Evolutionary conservation across 2,329 filamentous ascomycete species (phyloP), one percentile per base, ranked within the genome.

Genomic region (Pseudocercospora crystallina): DNA sequence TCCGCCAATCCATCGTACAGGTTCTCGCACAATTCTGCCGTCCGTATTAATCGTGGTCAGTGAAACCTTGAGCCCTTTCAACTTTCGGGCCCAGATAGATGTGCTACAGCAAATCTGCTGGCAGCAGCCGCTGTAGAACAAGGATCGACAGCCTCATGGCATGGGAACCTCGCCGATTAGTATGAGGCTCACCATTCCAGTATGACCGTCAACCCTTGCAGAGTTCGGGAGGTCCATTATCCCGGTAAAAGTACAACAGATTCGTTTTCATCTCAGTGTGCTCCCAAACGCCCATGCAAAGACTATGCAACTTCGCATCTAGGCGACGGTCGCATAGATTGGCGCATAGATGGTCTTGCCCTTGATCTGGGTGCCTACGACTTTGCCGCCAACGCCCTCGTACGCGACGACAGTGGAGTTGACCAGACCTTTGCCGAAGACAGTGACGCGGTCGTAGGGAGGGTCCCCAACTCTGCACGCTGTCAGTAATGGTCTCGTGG

Each of bases 391-490:
- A 2, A 36, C n/a, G 20, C 41, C 36, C 17, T 50, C 39, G 43
- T 59, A 63, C 8, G 17, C 20, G 12, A 60, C 20, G 29, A 43
- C 44, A 8, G 45, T 40, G 2, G n/a, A 20, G 42, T 57, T 60
- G 35, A 63, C 33, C n/a, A 40, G 36, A 8, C 51, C 58, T 29
- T 43, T 53, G 49, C 45, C 62, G 54, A 64, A 68, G 40, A 54
- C 60, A 11, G 56, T 61, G 12, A 68, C 51, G 5, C 54, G 44
- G 43, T 68, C 60, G 41, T 64, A 63, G 8, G 63, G 63, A n/a
- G 60, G 57, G 3, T 54, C n/a, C 37, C 65, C 65, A 36, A 67
- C 49, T 11, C 65, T 67, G 43, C 11, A 34, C 32, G 13, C 15
- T 30, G 34, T 57, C 20, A 60, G 51, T 8, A 15, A 11, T 31